Evolutionary conservation across 352 stramenopile species (phyloP), one percentile per base, ranked within the genome.

Genomic region (Phytophthora chlamydospora): DNA sequence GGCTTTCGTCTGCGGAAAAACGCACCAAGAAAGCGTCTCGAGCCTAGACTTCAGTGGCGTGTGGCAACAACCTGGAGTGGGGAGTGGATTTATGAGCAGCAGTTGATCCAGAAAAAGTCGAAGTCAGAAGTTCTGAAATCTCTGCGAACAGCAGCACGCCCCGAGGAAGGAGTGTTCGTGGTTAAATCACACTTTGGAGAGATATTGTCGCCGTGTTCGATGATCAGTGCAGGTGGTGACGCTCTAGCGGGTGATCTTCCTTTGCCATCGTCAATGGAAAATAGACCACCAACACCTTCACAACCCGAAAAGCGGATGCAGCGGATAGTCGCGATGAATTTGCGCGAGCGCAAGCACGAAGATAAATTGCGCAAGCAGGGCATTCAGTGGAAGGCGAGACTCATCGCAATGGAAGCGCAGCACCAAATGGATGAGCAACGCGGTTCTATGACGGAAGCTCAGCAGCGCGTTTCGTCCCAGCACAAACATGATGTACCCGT

Each of bases 1-100:
- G 44, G 50, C 6, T 88, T 82, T 42, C 60, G 39, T 24, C 11
- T 77, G 12, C 43, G 51, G 13, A 62, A 58, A 63, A 68, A 58
- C 68, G 27, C 35, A 12, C 39, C 54, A 16, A 49, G 51, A 62
- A 69, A 85, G 24, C 41, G 57, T 6, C 63, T 87, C 0, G 52
- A 62, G 5, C 48, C 63, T 3, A 16, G 50, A 24, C 52, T 82
- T 21, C 56, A 74, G 33, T 90, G 80, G 80, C 62, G 52, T 36
- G 68, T 90, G 32, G 75, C 63, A 4, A 74, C 71, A 16, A 85
- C 80, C 11, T 90, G 80, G 78, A 84, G 78, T 38, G 80, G 80
- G 7, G 78, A 88, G 44, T 90, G 80, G 80, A 48, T 87, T 8
- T 88, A 83, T 31, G 62, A 73, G 6, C 80, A 90, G 43, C 33